These are phyloP conservation scores for Sporisorium reilianum DNA, from an alignment of 1,284 basidiomycete genomes.

Conservation along the genomic window DNA sequence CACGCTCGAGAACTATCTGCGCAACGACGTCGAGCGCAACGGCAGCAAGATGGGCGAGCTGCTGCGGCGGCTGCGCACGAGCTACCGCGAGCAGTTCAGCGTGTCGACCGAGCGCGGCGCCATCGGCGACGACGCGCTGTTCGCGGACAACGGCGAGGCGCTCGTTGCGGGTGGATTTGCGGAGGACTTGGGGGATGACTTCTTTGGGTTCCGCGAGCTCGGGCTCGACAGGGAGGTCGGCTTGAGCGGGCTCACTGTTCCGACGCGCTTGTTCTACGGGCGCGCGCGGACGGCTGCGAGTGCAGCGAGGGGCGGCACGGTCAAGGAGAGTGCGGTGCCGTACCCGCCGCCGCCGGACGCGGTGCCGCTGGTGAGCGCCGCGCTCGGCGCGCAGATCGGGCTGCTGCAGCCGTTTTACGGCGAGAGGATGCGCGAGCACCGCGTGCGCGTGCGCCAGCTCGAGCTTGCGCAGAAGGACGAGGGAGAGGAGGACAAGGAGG, in stretches of 20 bases:
- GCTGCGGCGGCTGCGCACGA: conserved; percentile 84
- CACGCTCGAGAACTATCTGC: conserved; percentile 86
- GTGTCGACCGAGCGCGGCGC: conserved; percentile 72
- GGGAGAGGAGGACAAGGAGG: not conserved
- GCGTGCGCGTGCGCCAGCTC: conserved; percentile 25
- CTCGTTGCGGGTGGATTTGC: conserved; percentile 86
- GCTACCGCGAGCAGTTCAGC: conserved; percentile 79
- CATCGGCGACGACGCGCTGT: conserved; percentile 78
- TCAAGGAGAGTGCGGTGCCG: conserved; percentile 36
- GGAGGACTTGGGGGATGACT: conserved; percentile 89
- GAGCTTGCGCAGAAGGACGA: not conserved
- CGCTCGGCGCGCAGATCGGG: conserved; percentile 83
- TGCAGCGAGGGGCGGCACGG: not conserved
- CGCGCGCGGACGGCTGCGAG: conserved; percentile 53
- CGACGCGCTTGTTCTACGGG: conserved; percentile 81
- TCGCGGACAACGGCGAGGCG: conserved; percentile 82
- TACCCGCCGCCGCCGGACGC: conserved; percentile 87
- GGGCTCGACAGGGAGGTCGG: conserved; percentile 90
- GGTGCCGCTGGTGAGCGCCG: conserved; percentile 76
- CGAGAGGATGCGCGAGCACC: conserved; percentile 50
- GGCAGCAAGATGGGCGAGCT: conserved; percentile 81
- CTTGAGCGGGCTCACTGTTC: conserved; percentile 81
- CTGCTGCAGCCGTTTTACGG: conserved; percentile 80
- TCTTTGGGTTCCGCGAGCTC: conserved; percentile 86
- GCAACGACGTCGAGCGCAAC: conserved; percentile 87